phyloP scores from a whole-genome alignment of 2,329 filamentous ascomycete genomes.

The Penicillium sp. region DNA sequence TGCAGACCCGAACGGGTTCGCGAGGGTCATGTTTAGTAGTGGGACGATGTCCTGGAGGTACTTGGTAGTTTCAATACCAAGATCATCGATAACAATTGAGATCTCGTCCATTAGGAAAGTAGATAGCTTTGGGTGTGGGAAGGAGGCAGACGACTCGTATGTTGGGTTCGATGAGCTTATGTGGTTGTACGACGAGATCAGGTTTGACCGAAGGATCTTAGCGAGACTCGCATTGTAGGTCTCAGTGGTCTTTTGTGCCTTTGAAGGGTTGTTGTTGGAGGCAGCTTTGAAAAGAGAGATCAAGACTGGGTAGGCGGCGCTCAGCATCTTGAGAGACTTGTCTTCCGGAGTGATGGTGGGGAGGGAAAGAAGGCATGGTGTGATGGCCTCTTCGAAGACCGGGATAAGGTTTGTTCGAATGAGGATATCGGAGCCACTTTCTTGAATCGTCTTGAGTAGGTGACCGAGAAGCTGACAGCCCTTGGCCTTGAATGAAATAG shows the following conservation, averaged over 20 bases:
- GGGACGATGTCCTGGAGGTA: conserved; percentile 64
- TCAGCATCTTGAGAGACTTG: conserved; percentile 67
- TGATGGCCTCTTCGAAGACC: conserved; percentile 48
- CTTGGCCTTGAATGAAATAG: conserved; percentile 35
- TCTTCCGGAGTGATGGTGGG: conserved; percentile 74
- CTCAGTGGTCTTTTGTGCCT: conserved; percentile 17
- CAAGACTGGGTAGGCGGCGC: conserved; percentile 66
- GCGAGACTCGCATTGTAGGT: conserved; percentile 26
- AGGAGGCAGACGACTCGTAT: conserved; percentile 47
- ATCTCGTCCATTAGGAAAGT: conserved; percentile 43
- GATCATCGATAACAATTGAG: conserved; percentile 25
- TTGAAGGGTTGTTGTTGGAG: conserved; percentile 33
- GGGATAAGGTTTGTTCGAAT: conserved; percentile 45
- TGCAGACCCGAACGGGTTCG: conserved; percentile 66
- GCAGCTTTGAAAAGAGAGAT: conserved; percentile 56
- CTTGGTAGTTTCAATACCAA: conserved; percentile 40
- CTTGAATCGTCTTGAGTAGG: conserved; percentile 36
- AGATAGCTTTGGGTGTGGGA: conserved; percentile 49
- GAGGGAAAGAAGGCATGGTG: conserved; percentile 71
- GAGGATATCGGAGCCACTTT: conserved; percentile 42
- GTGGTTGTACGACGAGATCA: conserved; percentile 42
- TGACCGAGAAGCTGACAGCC: conserved; percentile 40
- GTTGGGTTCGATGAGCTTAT: conserved; percentile 49
- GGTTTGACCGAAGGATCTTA: conserved; percentile 34
- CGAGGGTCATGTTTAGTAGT: conserved; percentile 64